Base-by-base conservation (phyloP, 768 basidiomycete species). In the Daedalea quercina region DNA sequence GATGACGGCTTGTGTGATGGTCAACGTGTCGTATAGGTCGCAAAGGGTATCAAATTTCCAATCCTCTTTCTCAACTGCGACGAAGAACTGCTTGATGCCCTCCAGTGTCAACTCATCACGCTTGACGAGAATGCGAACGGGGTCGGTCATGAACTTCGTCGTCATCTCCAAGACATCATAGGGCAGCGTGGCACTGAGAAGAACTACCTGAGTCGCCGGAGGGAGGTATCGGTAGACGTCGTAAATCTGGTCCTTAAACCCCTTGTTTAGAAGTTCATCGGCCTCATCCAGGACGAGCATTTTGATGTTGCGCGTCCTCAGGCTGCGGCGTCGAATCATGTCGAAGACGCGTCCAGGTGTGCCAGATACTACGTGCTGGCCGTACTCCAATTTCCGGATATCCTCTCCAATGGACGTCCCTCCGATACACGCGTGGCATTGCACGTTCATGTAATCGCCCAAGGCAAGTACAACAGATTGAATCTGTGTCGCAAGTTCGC, bases 31-130 rank as follows among this genome's bases (percentile, higher is more conserved):
- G 72, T 96, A 98, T 45, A 99, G 73, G 73, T 96, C 95, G 67
- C 90, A 96, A 28, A 99, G 78, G 0, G 94, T 97, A 71, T 97
- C 94, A 65, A 96, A 94, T 68, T 99, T 99, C 94, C 94, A 97
- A 66, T 99, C 95, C 70, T 99, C 95, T 74, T 97, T 96, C 73
- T 97, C 95, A 52, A 99, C 95, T 44, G 94, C 95, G 47, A 99
- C 91, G 76, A 94, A 94, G 74, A 94, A 94, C 67, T 95, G 92
- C 63, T 94, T 94, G 73, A 94, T 94, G 9, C 89, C 89, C 65
- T 99, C 95, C 52, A 97, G 78, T 48, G 95, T 96, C 78, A 97
- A 80, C 72, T 99, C 95, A 65, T 97, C 94, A 87, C 94, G 92
- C 78, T 97, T 96, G 70, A 98, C 94, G 61, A 97, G 85, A 62